These are phyloP conservation scores for Myxozyma geophila DNA, from an alignment of 805 yeast species.

Conservation along the genomic window DNA sequence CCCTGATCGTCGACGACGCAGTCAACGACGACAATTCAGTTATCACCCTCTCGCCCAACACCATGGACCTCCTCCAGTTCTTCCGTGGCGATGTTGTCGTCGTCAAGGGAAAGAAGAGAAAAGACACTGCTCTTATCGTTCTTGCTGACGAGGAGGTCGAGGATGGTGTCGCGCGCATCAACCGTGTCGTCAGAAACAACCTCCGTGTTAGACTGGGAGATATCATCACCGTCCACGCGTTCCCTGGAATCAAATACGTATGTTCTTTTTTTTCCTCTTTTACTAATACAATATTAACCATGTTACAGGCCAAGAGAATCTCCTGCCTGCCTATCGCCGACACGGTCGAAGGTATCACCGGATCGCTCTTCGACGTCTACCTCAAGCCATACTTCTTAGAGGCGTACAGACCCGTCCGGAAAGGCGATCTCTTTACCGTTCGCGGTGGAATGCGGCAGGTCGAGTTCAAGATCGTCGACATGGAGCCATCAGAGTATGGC, in stretches of 20 bases:
- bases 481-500: conserved; percentile 96
- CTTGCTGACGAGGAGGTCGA: conserved; percentile 95
- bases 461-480: conserved; percentile 97
- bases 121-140: conserved; percentile 94
- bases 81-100: conserved; percentile 98
- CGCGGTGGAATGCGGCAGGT: conserved; percentile 99
- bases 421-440: conserved; percentile 93
- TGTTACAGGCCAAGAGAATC: conserved; percentile 78
- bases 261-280: background rate
- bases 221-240: conserved; percentile 85
- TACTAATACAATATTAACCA: too few relatives aligned
- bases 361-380: conserved; percentile 93
- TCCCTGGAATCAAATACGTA: conserved; percentile 92
- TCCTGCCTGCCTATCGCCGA: conserved; percentile 96
- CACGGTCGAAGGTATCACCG: conserved; percentile 96
- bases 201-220: conserved; percentile 94
- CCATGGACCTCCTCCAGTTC: conserved; percentile 91
- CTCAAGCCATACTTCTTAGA: conserved; percentile 98
- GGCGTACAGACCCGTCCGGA: conserved; percentile 97
- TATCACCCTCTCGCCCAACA: conserved; percentile 89
- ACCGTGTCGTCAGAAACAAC: conserved; percentile 95
- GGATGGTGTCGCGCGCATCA: conserved; percentile 91
- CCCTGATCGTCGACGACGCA: conserved; percentile 95
- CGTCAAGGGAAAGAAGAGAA: conserved; percentile 97
- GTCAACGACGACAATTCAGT: conserved; percentile 96